Evolutionary conservation across 2,329 filamentous ascomycete genomes (phyloP).

Genomic region (Fusarium heterosporum): DNA sequence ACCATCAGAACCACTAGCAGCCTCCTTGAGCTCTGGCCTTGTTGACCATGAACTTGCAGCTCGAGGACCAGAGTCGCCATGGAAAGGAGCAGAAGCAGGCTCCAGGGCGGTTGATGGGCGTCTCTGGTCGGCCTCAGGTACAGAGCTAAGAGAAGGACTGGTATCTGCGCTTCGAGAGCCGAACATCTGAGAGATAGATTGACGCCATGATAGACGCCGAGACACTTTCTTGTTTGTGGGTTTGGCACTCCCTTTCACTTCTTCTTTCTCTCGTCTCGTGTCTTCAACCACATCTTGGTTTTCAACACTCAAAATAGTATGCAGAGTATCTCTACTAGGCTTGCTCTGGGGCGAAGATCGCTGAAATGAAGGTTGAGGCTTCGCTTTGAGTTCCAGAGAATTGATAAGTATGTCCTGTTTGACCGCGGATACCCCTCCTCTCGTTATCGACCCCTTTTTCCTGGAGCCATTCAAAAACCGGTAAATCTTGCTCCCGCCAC

Average conservation of each 20-base stretch:
- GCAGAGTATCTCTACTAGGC: conserved; percentile 61
- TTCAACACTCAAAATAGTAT: conserved; percentile 63
- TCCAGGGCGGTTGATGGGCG: conserved; percentile 29
- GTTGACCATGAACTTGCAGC: conserved; percentile 4
- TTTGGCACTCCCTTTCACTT: neutral
- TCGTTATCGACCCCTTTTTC: conserved; percentile 39
- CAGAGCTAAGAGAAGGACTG: conserved; percentile 14
- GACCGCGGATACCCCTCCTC: conserved; percentile 12
- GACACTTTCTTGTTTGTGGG: conserved; percentile 20
- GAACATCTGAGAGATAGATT: conserved; percentile 34
- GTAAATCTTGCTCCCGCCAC: conserved; percentile 30
- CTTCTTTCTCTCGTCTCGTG: conserved; percentile 18
- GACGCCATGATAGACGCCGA: conserved; percentile 36
- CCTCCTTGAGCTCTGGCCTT: conserved; percentile 9
- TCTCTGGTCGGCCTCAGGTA: conserved; percentile 7
- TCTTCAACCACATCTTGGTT: conserved; percentile 53
- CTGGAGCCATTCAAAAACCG: conserved; percentile 36
- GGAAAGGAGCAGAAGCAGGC: neutral
- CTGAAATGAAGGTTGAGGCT: conserved; percentile 51
- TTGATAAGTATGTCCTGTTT: conserved; percentile 48
- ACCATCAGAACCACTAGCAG: conserved; percentile 11
- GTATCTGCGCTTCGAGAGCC: conserved; percentile 28
- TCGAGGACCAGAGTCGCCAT: neutral
- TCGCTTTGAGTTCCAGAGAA: conserved; percentile 28
- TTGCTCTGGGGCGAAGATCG: conserved; percentile 54